phyloP scores from a whole-genome alignment of 768 basidiomycete genomes.

The Lentinula aciculospora region DNA sequence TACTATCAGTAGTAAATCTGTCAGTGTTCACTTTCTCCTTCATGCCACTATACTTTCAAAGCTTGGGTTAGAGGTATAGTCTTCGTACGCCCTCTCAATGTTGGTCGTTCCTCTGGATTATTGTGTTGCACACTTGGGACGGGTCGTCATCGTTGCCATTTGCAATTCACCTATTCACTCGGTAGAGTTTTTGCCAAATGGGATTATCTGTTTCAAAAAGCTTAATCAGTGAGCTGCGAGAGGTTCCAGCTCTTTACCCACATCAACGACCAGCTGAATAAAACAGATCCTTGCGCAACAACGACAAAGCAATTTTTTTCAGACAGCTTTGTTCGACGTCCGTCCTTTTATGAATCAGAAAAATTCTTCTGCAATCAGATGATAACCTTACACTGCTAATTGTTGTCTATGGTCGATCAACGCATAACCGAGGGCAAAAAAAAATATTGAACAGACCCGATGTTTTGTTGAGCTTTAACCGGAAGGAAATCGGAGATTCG shows the following conservation, averaged over 20 bases:
- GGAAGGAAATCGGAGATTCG: not conserved
- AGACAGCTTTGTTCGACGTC: not conserved
- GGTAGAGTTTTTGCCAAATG: not conserved
- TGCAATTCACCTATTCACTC: not conserved
- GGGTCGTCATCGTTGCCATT: not conserved
- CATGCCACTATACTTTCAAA: no score
- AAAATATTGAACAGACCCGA: not conserved
- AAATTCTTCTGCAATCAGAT: not conserved
- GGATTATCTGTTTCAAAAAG: not conserved
- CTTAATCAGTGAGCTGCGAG: not conserved
- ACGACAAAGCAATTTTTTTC: no score
- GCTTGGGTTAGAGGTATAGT: no score
- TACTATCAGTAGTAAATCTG: no score
- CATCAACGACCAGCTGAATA: not conserved
- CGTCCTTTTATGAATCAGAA: not conserved
- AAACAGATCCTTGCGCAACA: no score
- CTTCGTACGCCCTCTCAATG: no score
- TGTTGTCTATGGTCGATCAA: not conserved
- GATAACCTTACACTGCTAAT: not conserved
- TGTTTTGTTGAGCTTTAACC: not conserved
- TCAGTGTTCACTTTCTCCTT: no score
- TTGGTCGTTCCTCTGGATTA: no score
- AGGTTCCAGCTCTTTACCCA: no score
- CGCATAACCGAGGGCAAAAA: not conserved
- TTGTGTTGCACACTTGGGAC: no score